Evolutionary conservation across 805 yeast species (phyloP).

Genomic region (Jamesozyma jinghongensis): DNA sequence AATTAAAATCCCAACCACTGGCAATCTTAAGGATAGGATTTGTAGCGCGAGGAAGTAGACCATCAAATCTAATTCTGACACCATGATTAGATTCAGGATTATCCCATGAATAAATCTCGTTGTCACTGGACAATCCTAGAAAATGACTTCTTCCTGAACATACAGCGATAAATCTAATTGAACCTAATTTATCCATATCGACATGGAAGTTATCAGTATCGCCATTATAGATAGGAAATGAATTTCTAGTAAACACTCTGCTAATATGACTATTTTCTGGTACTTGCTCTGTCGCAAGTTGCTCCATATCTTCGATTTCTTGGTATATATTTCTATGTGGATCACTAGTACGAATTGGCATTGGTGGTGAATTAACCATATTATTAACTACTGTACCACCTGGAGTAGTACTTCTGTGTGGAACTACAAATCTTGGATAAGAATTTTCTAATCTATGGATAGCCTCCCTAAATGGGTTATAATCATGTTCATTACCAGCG

Average conservation of each 20-base stretch:
- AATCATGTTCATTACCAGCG: slow-evolving; percentile 25
- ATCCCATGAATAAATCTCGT: slow-evolving; percentile 58
- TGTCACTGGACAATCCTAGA: slow-evolving; percentile 45
- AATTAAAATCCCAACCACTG: slow-evolving; percentile 62
- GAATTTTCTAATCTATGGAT: slow-evolving; percentile 19
- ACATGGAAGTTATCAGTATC: slow-evolving; percentile 7
- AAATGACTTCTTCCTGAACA: slow-evolving; percentile 60
- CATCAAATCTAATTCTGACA: slow-evolving; percentile 34
- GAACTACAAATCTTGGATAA: slow-evolving; percentile 14
- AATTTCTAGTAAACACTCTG: slow-evolving; percentile 24
- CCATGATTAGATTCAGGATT: slow-evolving; percentile 35
- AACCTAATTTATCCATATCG: slow-evolving; percentile 14
- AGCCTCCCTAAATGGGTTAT: slow-evolving; percentile 25
- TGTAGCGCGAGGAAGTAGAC: slow-evolving; percentile 12
- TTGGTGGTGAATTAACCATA: not conserved
- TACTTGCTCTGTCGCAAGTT: slow-evolving; percentile 12
- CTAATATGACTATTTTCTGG: slow-evolving; percentile 22
- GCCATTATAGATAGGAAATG: slow-evolving; percentile 15
- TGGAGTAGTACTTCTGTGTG: not conserved
- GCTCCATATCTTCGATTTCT: slow-evolving; percentile 17
- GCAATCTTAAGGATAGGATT: slow-evolving; percentile 38
- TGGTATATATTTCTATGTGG: slow-evolving; percentile 26
- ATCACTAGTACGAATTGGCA: not conserved
- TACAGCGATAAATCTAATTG: slow-evolving; percentile 37
- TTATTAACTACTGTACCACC: too few species aligned